Evolutionary conservation across 78 protist species (phyloP), one percentile per base, ranked within the genome.

Genomic region (Planoprotostelium fungivorum): DNA sequence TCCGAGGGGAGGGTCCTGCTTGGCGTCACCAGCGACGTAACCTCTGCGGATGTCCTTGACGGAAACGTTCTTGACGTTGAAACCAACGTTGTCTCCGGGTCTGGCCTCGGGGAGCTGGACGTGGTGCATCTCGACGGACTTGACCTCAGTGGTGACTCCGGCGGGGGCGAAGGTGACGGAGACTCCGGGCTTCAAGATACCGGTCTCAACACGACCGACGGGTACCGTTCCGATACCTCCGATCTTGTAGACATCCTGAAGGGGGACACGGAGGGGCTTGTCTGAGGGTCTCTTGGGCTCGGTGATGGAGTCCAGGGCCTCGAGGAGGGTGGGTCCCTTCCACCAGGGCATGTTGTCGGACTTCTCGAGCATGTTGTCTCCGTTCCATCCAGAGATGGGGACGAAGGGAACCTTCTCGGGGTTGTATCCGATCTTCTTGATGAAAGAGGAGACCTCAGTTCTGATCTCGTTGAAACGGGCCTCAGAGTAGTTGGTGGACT

Each of bases 91-190:
- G 97, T 98, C 99, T 35, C 99, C 99, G 88, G 99, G 97, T 37
- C 39, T 36, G 89, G 99, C 99, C 90, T 94, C 94, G 51, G 86
- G 84, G 84, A 97, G 90, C 39, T 88, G 87, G 89, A 94, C 96
- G 97, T 98, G 99, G 94, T 98, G 99, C 99, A 98, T 98, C 92
- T 98, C 99, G 86, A 98, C 98, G 36, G 99, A 97, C 92, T 97
- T 97, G 95, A 93, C 96, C 85, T 98, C 98, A 86, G 98, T 94
- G 87, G 95, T 84, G 86, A 95, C 92, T 37, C 85, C 92, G 86
- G 98, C 85, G 89, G 99, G 99, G 89, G 98, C 98, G 93, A 98
- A 97, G 86, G 93, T 87, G 87, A 98, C 97, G n/a, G 85, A 83
- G 94, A 89, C 88, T 88, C 98, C 98, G 87, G 99, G 98, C 93